Conservation (phyloP, 169 alveolate genomes). For the Plasmodium vivax region DNA sequence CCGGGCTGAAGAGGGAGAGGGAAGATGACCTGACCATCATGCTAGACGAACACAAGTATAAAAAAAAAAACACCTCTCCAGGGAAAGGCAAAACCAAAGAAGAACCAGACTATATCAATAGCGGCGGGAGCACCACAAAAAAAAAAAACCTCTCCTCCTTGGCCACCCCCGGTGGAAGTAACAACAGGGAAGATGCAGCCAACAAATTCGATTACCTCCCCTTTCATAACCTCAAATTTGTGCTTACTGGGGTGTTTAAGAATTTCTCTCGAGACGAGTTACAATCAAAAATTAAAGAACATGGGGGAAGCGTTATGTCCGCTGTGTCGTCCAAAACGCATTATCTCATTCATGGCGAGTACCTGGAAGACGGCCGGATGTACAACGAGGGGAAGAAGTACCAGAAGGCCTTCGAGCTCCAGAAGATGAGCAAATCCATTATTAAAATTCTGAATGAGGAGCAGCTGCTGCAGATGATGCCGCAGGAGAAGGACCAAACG, state of each 20-base stretch:
- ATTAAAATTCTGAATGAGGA: conserved; percentile 85
- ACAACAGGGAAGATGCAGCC: background rate
- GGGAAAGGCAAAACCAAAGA: conserved; percentile 7
- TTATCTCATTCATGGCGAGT: conserved; percentile 92
- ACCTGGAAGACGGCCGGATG: conserved; percentile 96
- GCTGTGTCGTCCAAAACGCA: conserved; percentile 93
- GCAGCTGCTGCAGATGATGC: conserved; percentile 82
- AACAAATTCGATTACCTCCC: conserved; percentile 55
- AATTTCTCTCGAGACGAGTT: conserved; percentile 85
- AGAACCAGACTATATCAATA: background rate
- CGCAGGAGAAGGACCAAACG: conserved; percentile 64
- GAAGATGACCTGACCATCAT: background rate
- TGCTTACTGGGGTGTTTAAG: conserved; percentile 90
- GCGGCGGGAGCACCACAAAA: background rate
- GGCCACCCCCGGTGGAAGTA: background rate
- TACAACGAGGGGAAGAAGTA: conserved; percentile 92
- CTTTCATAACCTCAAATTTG: conserved; percentile 86
- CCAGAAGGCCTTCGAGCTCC: conserved; percentile 85
- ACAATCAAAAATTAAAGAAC: conserved; percentile 82
- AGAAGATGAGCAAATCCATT: conserved; percentile 68
- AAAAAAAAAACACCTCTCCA: conserved; percentile 9
- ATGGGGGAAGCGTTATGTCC: conserved; percentile 93
- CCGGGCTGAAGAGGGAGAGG: conserved; percentile 42
- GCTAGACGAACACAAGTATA: background rate
- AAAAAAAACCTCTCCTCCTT: background rate